Base-by-base conservation (phyloP, 164 flowering plant species). In the Santalum album region DNA sequence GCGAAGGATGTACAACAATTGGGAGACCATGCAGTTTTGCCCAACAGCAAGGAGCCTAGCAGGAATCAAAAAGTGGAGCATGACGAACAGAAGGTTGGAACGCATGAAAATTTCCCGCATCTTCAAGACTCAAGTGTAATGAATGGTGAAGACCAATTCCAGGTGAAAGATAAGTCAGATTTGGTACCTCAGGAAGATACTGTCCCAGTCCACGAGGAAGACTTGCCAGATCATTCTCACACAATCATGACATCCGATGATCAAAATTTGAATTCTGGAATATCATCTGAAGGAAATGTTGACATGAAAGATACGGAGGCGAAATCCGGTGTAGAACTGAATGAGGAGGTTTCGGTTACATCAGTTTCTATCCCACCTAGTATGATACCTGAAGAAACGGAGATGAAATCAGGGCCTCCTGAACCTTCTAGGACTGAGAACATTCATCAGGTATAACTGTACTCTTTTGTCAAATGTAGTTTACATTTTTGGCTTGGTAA, bases 401-500 rank as follows among this genome's bases (percentile, higher is more conserved):
- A 57, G 43, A 25, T 20, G 18, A 55, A 65, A 25, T 32, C 55
- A 42, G 16, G 46, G 20, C 55, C 70, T 35, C 25, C 58, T 12
- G 59, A 60, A 50, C 61, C 67, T 53, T 42, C 26, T 12, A 40
- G 44, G 27, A 12, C 65, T 23, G 69, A 61, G 54, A 66, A 70
- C 36, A 56, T 20, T 36, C 62, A 53, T 24, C 58, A 71, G 83
- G 90, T 81, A 65, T 25, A 34, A 16, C 39, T 51, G 15, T 45
- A 20, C 19, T 12, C 12, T 43, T 44, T 35, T 42, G 17, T 29
- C 34, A 4, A 29, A 29, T 56, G 51, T 84, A 18, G 79, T 29
- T 9, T 29, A 29, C 9, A 9, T 29, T 4, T 9, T 29, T 29
- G 34, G 6, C 34, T 29, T 29, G 4, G 6, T 29, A 29, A 29